These are phyloP conservation scores for Baorangia bicolor DNA, from an alignment of 768 basidiomycete genomes.

Conservation along the genomic window DNA sequence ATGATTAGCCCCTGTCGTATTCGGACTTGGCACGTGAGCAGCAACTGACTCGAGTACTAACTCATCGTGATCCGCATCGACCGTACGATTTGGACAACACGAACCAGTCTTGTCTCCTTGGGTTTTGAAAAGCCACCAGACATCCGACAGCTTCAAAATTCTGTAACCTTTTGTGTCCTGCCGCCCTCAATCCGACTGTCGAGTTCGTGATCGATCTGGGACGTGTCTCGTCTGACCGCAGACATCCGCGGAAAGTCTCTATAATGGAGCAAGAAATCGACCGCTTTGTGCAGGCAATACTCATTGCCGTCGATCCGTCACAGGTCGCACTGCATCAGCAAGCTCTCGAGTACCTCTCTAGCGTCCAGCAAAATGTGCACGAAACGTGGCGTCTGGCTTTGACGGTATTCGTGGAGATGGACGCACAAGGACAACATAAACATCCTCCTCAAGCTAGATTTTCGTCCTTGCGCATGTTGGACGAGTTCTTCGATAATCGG, in stretches of 20 bases:
- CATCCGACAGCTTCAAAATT: constrained; percentile 1
- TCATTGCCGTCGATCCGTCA: constrained; percentile 80
- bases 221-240: constrained; percentile 18
- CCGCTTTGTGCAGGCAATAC: constrained; percentile 80
- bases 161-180: neutral
- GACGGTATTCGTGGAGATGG: constrained; percentile 64
- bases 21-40: constrained; percentile 26
- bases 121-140: neutral
- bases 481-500: constrained; percentile 83
- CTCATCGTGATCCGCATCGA: constrained; percentile 4
- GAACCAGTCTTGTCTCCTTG: neutral
- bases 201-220: constrained; percentile 15
- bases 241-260: constrained; percentile 11
- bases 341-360: constrained; percentile 80
- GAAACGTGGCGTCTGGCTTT: constrained; percentile 82
- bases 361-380: constrained; percentile 71
- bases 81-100: neutral
- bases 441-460: constrained; percentile 73
- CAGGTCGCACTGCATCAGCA: constrained; percentile 75
- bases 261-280: constrained; percentile 75
- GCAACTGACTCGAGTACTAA: constrained; percentile 9
- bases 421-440: constrained; percentile 60
- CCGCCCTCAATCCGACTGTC: neutral
- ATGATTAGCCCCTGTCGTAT: constrained; percentile 18
- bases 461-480: constrained; percentile 76